Evolutionary conservation across 202 grass and related monocot species (phyloP), one percentile per base, ranked within the genome.

Genomic region (Musa balbisiana): DNA sequence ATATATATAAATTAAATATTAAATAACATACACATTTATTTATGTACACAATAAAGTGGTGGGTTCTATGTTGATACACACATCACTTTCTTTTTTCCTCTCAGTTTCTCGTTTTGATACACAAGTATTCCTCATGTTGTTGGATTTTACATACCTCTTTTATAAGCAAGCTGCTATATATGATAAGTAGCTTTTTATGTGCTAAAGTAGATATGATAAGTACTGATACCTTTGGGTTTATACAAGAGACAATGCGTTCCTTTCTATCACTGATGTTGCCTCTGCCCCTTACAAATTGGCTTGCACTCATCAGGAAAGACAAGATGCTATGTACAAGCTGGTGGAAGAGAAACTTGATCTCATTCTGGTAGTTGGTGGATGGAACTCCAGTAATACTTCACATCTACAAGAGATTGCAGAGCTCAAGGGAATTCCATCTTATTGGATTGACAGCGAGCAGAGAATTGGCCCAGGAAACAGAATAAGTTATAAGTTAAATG

Each of bases 381-480:
- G 95, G 95, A 99, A 99, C 76, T 99, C 95, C 60, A 95, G 91
- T 80, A 99, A 99, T 66, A 99, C 95, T n/a, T 95, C 91, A 53
- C 95, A 99, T 83, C 82, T 99, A 56, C 95, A 99, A 92, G 95
- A 99, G 82, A 99, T 99, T 68, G 95, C 84, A 78, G 95, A 99
- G 59, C 89, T 88, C n/a, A 78, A 66, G 53, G 85, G 91, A 79
- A 99, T 95, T 27, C 95, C 95, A 12, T 92, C 95, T 62, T 99
- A 95, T 82, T 99, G 91, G 95, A 90, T 99, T 29, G 91, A 99
- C 72, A 92, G 87, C 77, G 91, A 92, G 82, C 72, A 84, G 74
- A 84, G 95, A 72, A 92, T 99, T 80, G 95, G 95, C 84, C 95
- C 91, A 50, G 95, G 95, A 79, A 99, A 99, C 82, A 95, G 14